Evolutionary conservation across 192 early-diverging fungal genomes (phyloP).

Genomic region (Dispira parvispora): DNA sequence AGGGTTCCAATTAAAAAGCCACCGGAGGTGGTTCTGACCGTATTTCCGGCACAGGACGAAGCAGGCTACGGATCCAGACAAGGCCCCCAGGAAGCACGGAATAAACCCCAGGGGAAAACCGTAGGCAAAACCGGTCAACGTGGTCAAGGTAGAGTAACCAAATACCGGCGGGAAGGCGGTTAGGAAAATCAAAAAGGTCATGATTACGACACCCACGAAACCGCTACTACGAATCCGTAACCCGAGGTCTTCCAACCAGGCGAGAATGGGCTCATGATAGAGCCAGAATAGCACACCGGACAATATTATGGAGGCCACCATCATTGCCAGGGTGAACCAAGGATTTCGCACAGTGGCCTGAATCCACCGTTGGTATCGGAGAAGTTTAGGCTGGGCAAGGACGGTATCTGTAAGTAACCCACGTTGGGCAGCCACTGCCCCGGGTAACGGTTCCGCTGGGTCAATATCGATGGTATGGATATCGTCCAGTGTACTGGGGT

Average conservation of each 20-base stretch:
- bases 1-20: conserved; percentile 25
- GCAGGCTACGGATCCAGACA: conserved; percentile 32
- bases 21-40: conserved; percentile 24
- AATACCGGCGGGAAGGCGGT: conserved; percentile 45
- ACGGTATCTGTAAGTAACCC: too few relatives aligned
- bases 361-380: too few relatives aligned
- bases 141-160: conserved; percentile 11
- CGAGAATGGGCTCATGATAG: not conserved
- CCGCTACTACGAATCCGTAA: not conserved
- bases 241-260: conserved; percentile 11
- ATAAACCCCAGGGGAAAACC: conserved; percentile 16
- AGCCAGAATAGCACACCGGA: conserved; percentile 37
- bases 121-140: conserved; percentile 13
- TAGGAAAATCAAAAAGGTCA: conserved; percentile 31
- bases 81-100: conserved; percentile 18
- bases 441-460: too few relatives aligned
- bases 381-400: too few relatives aligned
- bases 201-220: conserved; percentile 15
- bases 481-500: too few relatives aligned
- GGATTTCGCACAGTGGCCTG: not conserved
- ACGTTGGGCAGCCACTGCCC: too few relatives aligned
- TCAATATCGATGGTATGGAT: too few relatives aligned
- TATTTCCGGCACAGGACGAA: conserved; percentile 32
- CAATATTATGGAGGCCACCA: conserved; percentile 26
- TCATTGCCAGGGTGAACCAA: conserved; percentile 24